phyloP scores from a whole-genome alignment of 2,329 filamentous ascomycete species.

The Hortaea sp. region DNA sequence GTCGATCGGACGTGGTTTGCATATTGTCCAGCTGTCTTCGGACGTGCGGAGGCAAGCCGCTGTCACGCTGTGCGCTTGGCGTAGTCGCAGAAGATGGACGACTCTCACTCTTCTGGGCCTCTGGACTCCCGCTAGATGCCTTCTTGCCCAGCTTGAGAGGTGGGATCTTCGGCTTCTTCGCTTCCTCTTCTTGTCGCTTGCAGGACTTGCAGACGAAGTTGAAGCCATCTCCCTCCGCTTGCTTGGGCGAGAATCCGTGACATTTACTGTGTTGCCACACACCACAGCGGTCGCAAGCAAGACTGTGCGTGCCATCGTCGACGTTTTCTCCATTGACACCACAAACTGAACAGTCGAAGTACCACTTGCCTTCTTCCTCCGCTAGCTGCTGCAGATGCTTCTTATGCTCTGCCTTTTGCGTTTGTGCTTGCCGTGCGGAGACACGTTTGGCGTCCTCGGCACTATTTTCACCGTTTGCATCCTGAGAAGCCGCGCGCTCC shows the following conservation, averaged over 20 bases:
- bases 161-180: conserved; percentile 51
- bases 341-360: conserved; percentile 84
- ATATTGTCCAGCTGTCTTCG: conserved; percentile 17
- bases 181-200: conserved; percentile 55
- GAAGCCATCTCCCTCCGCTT: conserved; percentile 78
- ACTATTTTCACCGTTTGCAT: conserved; percentile 49
- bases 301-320: conserved; percentile 87
- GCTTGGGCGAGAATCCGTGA: conserved; percentile 64
- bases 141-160: conserved; percentile 45
- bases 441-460: conserved; percentile 41
- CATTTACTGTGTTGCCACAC: conserved; percentile 97
- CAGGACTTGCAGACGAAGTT: conserved; percentile 77
- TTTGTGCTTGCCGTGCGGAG: conserved; percentile 71
- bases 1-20: conserved; percentile 3
- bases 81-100: background rate
- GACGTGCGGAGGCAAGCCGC: conserved; percentile 15
- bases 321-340: conserved; percentile 78
- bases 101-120: conserved; percentile 1
- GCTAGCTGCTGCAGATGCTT: conserved; percentile 63
- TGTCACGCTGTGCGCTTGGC: background rate
- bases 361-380: conserved; percentile 71
- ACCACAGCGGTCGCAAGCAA: conserved; percentile 87
- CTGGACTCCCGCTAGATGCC: conserved; percentile 14
- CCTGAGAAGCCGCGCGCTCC: conserved; percentile 18
- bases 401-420: conserved; percentile 70